A percentile compares a stretch with the other conserved stretches of the same genome.
These are phyloP conservation scores for Pachyrhizus erosus DNA, from an alignment of 306 rosid genomes.

Conservation along the genomic window DNA sequence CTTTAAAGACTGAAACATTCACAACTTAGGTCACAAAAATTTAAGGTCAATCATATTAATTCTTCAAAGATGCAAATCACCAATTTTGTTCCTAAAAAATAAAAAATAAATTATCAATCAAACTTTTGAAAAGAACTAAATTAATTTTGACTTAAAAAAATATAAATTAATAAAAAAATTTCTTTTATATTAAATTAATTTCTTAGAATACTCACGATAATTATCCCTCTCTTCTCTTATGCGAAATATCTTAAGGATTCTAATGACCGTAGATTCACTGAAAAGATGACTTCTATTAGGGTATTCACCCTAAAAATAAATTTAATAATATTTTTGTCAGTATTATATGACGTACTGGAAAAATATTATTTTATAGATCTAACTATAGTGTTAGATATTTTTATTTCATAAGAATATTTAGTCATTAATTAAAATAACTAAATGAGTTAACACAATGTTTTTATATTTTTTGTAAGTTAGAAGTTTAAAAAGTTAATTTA, in stretches of 20 bases:
- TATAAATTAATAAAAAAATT: no score
- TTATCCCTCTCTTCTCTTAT: not conserved
- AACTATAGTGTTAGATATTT: not conserved
- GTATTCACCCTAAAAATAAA: not conserved
- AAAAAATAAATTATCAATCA: no score
- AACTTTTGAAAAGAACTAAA: not conserved
- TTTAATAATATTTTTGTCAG: conserved; percentile 24
- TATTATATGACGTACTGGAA: not conserved
- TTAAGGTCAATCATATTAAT: not conserved
- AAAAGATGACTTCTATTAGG: conserved; percentile 14
- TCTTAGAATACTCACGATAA: not conserved
- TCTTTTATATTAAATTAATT: not conserved
- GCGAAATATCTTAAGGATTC: not conserved
- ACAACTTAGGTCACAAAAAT: not conserved
- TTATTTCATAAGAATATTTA: not conserved
- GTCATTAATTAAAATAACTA: not conserved
- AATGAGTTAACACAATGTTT: not conserved
- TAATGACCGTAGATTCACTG: conserved; percentile 26
- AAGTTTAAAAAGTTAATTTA: not conserved
- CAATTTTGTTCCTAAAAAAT: not conserved
- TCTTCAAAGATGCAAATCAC: not conserved
- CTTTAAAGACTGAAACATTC: not conserved
- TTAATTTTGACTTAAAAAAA: not conserved
- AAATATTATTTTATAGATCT: not conserved
- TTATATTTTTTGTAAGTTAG: not conserved